A percentile compares a stretch with the other conserved stretches of the same genome.
Evolutionary conservation across 1,284 basidiomycete genomes (phyloP).

Genomic region (Porodaedalea pini): DNA sequence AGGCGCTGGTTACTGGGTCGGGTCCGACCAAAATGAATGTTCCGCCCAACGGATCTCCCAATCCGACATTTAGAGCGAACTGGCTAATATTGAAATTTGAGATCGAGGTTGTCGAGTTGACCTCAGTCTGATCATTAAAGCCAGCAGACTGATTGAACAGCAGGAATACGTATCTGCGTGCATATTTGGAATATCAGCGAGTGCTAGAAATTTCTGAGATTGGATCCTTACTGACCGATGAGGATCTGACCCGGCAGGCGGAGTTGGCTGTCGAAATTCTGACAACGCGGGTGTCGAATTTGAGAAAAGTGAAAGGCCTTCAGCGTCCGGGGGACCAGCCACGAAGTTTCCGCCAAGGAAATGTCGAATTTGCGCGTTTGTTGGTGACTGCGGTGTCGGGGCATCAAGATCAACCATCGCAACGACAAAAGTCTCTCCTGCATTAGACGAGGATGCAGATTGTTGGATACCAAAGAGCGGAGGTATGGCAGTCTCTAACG

Average conservation of each 20-base stretch:
- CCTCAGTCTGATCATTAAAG: constrained; percentile 26
- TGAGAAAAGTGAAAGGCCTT: constrained; percentile 24
- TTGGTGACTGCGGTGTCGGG: constrained; percentile 42
- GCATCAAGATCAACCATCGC: constrained; percentile 48
- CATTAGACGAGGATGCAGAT: neutral
- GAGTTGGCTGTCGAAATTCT: constrained; percentile 37
- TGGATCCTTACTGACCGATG: constrained; percentile 38
- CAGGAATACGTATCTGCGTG: constrained; percentile 28
- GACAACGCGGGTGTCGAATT: constrained; percentile 43
- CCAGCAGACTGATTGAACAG: constrained; percentile 30
- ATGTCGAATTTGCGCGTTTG: constrained; percentile 42
- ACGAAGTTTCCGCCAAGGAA: constrained; percentile 42
- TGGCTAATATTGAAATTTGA: constrained; percentile 31
- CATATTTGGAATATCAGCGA: neutral
- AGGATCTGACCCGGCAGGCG: constrained; percentile 45
- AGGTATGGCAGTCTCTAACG: constrained; percentile 21
- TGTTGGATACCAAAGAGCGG: constrained; percentile 15
- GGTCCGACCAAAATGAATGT: constrained; percentile 32
- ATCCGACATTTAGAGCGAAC: constrained; percentile 28
- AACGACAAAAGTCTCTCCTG: constrained; percentile 37
- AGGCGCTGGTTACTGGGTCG: constrained; percentile 1
- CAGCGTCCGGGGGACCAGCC: constrained; percentile 25
- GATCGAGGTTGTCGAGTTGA: constrained; percentile 27
- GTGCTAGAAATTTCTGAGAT: neutral
- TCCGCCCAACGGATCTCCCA: constrained; percentile 31